phyloP scores from a whole-genome alignment of 2,329 filamentous ascomycete genomes.

The Trichophyton equinum region DNA sequence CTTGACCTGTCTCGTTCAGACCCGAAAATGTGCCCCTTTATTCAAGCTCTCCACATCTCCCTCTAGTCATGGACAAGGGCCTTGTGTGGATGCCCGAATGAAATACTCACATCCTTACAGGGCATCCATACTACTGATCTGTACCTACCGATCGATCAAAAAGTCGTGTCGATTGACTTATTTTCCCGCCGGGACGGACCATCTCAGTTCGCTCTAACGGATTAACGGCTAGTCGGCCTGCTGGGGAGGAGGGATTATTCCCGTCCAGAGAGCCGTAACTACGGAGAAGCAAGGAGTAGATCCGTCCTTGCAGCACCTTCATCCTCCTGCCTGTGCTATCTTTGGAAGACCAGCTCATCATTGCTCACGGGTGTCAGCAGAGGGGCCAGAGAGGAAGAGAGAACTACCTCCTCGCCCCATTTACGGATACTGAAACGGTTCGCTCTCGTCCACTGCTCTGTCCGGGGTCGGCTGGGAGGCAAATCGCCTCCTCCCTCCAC shows the following conservation, averaged over 20 bases:
- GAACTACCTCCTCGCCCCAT: neutral
- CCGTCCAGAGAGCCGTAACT: neutral
- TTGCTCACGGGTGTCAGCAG: conserved; percentile 2
- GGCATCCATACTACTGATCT: too few species aligned
- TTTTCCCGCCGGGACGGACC: neutral
- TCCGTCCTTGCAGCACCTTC: neutral
- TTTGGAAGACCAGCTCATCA: neutral
- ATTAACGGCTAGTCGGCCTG: neutral
- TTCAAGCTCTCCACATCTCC: neutral
- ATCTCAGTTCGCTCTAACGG: neutral
- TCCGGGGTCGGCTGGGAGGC: neutral
- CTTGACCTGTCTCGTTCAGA: conserved; percentile 2
- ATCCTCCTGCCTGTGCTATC: neutral
- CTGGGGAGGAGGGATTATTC: too few species aligned
- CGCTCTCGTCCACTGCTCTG: neutral
- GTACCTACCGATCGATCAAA: too few species aligned
- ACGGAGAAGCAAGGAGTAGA: neutral
- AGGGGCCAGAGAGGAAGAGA: neutral
- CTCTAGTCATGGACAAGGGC: neutral
- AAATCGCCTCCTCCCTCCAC: neutral
- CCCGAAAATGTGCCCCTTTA: neutral
- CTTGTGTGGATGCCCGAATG: neutral
- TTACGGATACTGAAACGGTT: neutral
- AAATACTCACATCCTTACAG: too few species aligned
- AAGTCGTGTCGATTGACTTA: neutral